phyloP scores from a whole-genome alignment of 495 filamentous ascomycete genomes.

The Neurospora terricola region DNA sequence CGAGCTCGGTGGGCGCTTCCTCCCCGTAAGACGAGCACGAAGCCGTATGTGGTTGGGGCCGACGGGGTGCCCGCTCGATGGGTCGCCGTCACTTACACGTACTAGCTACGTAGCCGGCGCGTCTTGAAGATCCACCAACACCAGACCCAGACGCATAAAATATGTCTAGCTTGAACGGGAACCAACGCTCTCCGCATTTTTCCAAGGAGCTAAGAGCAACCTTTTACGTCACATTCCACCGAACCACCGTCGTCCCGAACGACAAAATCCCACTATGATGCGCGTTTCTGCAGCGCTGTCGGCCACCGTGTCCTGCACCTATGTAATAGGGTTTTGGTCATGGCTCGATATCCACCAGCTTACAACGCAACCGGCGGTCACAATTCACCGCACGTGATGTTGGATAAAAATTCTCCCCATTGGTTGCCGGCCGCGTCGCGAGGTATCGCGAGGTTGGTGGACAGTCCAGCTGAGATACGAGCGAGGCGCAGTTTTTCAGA shows the following conservation, averaged over 20 bases:
- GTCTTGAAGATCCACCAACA: neutral
- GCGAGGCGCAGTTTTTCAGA: neutral
- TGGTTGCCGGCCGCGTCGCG: neutral
- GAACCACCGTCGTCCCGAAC: neutral
- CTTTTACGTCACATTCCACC: neutral
- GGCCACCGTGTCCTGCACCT: neutral
- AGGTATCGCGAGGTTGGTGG: neutral
- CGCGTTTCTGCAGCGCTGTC: neutral
- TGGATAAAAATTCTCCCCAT: neutral
- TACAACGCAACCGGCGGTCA: neutral
- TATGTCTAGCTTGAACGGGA: neutral
- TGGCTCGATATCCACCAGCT: neutral
- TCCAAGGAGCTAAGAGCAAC: neutral
- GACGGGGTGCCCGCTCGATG: constrained; percentile 45
- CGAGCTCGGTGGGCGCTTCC: constrained; percentile 81
- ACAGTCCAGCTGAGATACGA: neutral
- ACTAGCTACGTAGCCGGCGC: neutral
- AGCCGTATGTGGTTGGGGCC: constrained; percentile 39
- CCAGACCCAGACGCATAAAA: neutral
- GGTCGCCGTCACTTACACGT: constrained; percentile 24
- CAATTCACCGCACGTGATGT: neutral
- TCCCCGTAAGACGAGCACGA: constrained; percentile 54
- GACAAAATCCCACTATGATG: neutral
- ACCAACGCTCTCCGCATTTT: neutral
- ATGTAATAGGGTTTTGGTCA: neutral